These are phyloP conservation scores for Trichomonas vaginalis DNA, from an alignment of 208 protist species.

Conservation along the genomic window DNA sequence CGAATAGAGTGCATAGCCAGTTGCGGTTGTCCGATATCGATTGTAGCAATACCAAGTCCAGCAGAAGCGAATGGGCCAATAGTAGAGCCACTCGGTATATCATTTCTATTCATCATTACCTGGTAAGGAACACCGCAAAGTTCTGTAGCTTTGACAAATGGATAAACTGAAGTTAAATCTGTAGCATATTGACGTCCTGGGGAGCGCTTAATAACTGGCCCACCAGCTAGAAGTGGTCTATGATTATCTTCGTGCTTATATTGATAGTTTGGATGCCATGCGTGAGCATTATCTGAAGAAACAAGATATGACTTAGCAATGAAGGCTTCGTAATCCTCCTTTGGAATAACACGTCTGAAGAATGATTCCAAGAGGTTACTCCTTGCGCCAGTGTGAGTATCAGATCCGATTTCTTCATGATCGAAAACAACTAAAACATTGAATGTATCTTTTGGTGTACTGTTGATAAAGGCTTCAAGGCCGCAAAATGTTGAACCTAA, in stretches of 20 bases:
- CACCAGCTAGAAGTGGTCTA: background rate
- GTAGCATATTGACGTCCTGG: background rate
- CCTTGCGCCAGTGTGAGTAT: background rate
- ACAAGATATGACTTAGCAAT: background rate
- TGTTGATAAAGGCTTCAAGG: background rate
- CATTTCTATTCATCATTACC: background rate
- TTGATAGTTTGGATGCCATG: background rate
- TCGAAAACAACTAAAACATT: background rate
- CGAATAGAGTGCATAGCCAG: background rate
- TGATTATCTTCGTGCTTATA: background rate
- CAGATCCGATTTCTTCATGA: slow-evolving; percentile 4
- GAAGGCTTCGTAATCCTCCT: background rate
- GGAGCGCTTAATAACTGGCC: background rate
- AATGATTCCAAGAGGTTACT: background rate
- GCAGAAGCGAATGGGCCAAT: background rate
- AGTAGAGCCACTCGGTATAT: background rate
- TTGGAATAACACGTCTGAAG: background rate
- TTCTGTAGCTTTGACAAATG: background rate
- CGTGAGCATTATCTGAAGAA: background rate
- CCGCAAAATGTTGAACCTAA: background rate
- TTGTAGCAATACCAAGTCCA: background rate
- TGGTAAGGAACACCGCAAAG: background rate
- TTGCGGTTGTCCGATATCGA: slow-evolving; percentile 6
- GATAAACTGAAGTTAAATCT: background rate
- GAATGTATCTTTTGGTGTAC: background rate